Conservation (phyloP, 2,329 filamentous ascomycete species). For the Helicocarpus griseus region DNA sequence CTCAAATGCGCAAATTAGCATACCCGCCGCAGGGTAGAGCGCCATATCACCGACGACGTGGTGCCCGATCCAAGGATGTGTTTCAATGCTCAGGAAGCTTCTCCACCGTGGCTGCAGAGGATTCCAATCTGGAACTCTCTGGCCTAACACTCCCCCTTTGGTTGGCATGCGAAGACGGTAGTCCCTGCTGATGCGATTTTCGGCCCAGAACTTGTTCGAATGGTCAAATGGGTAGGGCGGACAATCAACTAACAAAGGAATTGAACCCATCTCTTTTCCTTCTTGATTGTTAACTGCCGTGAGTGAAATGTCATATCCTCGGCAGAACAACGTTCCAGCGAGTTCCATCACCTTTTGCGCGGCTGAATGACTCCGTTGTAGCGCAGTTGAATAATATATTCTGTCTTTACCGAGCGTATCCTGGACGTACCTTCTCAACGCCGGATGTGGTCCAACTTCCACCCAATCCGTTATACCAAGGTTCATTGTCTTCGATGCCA, state of each 20-base stretch:
- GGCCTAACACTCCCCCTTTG: conserved; percentile 10
- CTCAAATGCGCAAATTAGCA: conserved; percentile 25
- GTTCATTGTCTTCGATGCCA: background rate
- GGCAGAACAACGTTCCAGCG: conserved; percentile 9
- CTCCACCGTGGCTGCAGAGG: conserved; percentile 14
- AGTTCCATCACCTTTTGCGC: conserved; percentile 8
- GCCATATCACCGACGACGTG: conserved; percentile 17
- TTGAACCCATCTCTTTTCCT: background rate
- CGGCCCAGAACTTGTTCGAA: conserved; percentile 12
- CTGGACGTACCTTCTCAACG: conserved; percentile 15
- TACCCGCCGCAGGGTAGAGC: conserved; percentile 25
- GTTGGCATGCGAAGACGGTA: conserved; percentile 11
- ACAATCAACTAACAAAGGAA: conserved; percentile 15
- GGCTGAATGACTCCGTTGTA: background rate
- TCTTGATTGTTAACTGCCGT: conserved; percentile 9
- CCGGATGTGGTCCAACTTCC: conserved; percentile 23
- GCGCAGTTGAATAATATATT: background rate
- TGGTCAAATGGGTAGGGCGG: conserved; percentile 13
- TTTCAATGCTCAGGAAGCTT: conserved; percentile 15
- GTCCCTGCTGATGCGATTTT: conserved; percentile 11
- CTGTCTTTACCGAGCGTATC: conserved; percentile 13
- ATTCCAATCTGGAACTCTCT: conserved; percentile 6
- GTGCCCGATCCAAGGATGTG: conserved; percentile 16
- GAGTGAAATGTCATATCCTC: conserved; percentile 10
- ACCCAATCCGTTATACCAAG: conserved; percentile 12